Conservation (phyloP, 768 basidiomycete genomes). For the Lactarius pseudohatsudake region DNA sequence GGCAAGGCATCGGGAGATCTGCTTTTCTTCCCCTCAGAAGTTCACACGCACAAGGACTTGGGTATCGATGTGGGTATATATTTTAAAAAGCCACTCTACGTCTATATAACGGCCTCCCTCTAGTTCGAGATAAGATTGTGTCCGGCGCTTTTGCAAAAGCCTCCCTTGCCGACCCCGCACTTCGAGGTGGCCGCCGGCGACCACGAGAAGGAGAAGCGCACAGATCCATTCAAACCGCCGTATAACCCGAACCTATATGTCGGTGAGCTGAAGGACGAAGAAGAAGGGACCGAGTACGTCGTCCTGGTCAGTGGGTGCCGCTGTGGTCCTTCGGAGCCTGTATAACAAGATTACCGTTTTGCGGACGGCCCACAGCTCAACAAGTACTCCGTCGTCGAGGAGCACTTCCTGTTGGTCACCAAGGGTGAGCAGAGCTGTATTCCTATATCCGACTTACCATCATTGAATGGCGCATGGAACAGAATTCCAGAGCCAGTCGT, state of each 20-base stretch:
- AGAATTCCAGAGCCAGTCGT: slow-evolving; percentile 78
- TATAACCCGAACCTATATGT: slow-evolving; percentile 75
- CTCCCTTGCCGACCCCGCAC: slow-evolving; percentile 47
- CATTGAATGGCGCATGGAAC: background rate
- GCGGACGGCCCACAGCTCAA: slow-evolving; percentile 58
- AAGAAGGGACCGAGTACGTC: slow-evolving; percentile 56
- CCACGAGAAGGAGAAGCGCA: slow-evolving; percentile 36
- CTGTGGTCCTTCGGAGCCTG: background rate
- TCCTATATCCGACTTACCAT: background rate
- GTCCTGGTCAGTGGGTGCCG: slow-evolving; percentile 54
- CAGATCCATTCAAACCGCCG: slow-evolving; percentile 84
- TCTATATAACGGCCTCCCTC: background rate
- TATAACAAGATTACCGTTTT: background rate
- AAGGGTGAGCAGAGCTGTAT: slow-evolving; percentile 54
- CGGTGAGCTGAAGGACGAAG: slow-evolving; percentile 69
- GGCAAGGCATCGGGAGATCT: slow-evolving; percentile 66
- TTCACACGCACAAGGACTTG: slow-evolving; percentile 57
- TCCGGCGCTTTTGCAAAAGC: slow-evolving; percentile 82
- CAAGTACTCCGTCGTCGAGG: slow-evolving; percentile 80
- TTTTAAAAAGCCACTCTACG: too few relatives aligned
- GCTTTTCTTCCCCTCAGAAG: slow-evolving; percentile 74
- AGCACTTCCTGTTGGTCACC: slow-evolving; percentile 85
- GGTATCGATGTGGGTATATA: slow-evolving; percentile 57
- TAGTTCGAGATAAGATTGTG: slow-evolving; percentile 89
- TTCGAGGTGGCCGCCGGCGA: slow-evolving; percentile 36